These are phyloP conservation scores for Trapa bicornis DNA, from an alignment of 345 rosid genomes.

Conservation along the genomic window DNA sequence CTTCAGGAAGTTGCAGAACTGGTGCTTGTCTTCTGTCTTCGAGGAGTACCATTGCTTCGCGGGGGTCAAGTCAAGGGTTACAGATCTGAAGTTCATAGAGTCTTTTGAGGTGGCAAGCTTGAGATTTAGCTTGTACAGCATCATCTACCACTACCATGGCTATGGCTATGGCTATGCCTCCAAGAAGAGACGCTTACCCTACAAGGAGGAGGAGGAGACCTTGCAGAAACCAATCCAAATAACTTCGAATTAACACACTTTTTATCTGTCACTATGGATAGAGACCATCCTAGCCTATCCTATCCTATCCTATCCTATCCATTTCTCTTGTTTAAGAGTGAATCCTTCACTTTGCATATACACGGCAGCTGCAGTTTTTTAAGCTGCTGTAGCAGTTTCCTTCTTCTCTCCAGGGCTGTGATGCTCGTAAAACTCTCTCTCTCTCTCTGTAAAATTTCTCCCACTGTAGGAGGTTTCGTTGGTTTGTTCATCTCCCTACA, in stretches of 20 bases:
- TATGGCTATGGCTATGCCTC: conserved; percentile 23
- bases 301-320: not conserved
- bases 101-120: conserved; percentile 45
- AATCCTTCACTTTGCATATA: not conserved
- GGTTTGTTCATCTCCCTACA: not conserved
- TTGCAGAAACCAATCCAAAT: conserved; percentile 12
- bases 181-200: conserved; percentile 22
- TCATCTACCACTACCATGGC: conserved; percentile 24
- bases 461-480: not conserved
- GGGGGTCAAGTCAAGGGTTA: conserved; percentile 46
- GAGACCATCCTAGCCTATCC: too few relatives aligned
- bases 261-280: not conserved
- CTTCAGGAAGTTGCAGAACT: conserved; percentile 59
- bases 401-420: not conserved
- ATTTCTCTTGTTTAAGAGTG: not conserved
- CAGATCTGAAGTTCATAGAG: conserved; percentile 66
- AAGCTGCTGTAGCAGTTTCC: not conserved
- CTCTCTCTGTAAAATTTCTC: not conserved
- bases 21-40: conserved; percentile 64
- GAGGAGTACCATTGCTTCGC: conserved; percentile 77
- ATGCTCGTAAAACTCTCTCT: not conserved
- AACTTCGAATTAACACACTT: not conserved
- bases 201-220: conserved; percentile 18
- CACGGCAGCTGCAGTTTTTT: not conserved
- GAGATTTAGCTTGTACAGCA: conserved; percentile 24